Base-by-base conservation (phyloP, 345 rosid genomes). In the Hypericum androsaemum region DNA sequence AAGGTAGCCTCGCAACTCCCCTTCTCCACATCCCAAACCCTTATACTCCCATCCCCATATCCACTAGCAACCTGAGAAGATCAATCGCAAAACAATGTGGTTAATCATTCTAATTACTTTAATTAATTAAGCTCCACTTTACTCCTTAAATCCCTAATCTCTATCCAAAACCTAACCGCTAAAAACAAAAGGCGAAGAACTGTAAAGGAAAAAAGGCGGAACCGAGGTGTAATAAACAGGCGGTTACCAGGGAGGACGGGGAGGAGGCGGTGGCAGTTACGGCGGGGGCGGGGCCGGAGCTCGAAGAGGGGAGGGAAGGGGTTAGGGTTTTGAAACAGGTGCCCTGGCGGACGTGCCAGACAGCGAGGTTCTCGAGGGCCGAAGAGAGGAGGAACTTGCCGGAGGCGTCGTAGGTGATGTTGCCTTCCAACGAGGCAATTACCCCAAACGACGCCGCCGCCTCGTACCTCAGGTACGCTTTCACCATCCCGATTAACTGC, bases 341-440 rank as follows among this genome's bases (percentile, higher is more conserved):
- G 58, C 95, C 95, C 78, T 83, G 90, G 0, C 97, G 95, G 43
- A 83, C 88, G 51, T 92, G 94, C 98, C 98, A 92, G 50, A 88
- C 77, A 1, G 83, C 88, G 41, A 92, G 67, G 42, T 78, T 81
- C 75, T 92, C 97, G 47, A 88, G 86, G 32, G 97, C 88, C 37
- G 97, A 79, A 59, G 90, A 77, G 22, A 89, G 61, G 10, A 92
- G 66, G 71, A 83, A 77, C 69, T 80, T 80, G 14, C 95, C 88
- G 36, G 83, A 71, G 41, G 55, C 68, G 44, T 82, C 90, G 64
- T 71, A 86, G 3, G 85, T 39, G 17, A 86, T 82, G 70, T 86
- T 82, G 12, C 85, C 77, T 14, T 77, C 86, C 5, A 71, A 60
- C 10, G 90, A 82, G 10, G 69, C 74, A 50, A 86, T 77, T 1